A percentile compares a stretch with the other conserved stretches of the same genome.
These are phyloP conservation scores for Coelastrella sp. DNA, from an alignment of 139 green algal genomes.

Conservation along the genomic window DNA sequence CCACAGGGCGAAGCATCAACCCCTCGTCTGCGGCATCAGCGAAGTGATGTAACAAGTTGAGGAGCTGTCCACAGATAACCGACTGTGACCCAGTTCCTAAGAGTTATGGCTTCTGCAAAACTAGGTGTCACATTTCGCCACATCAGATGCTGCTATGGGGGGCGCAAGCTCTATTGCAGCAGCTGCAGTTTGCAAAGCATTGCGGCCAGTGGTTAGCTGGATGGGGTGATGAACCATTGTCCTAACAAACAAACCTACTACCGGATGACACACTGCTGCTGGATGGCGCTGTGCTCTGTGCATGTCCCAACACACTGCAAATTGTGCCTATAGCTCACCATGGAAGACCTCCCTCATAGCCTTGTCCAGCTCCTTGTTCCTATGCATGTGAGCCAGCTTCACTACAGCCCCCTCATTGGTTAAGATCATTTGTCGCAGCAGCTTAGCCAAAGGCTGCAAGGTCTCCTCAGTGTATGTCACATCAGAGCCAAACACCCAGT, in stretches of 20 bases:
- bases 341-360: constrained; percentile 44
- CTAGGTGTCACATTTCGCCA: no score
- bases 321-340: constrained; percentile 7
- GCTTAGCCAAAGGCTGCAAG: constrained; percentile 22
- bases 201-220: no score
- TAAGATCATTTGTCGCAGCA: constrained; percentile 32
- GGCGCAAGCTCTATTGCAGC: no score
- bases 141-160: no score
- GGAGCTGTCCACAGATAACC: no score
- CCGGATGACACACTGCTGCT: not conserved
- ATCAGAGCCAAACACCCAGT: constrained; percentile 48
- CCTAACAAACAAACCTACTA: no score
- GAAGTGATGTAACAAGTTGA: not conserved
- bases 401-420: constrained; percentile 21
- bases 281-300: not conserved
- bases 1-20: constrained; percentile 36
- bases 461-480: constrained; percentile 35
- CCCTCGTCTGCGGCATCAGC: constrained; percentile 29
- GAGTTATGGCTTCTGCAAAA: no score
- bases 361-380: constrained; percentile 48
- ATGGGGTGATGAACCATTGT: no score
- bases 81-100: no score
- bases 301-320: not conserved
- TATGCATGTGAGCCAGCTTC: constrained; percentile 48
- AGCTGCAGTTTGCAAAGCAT: no score